A percentile compares a stretch with the other conserved stretches of the same genome.
Evolutionary conservation across 1,284 basidiomycete species (phyloP).

Genomic region (Rhodotorula sp.): DNA sequence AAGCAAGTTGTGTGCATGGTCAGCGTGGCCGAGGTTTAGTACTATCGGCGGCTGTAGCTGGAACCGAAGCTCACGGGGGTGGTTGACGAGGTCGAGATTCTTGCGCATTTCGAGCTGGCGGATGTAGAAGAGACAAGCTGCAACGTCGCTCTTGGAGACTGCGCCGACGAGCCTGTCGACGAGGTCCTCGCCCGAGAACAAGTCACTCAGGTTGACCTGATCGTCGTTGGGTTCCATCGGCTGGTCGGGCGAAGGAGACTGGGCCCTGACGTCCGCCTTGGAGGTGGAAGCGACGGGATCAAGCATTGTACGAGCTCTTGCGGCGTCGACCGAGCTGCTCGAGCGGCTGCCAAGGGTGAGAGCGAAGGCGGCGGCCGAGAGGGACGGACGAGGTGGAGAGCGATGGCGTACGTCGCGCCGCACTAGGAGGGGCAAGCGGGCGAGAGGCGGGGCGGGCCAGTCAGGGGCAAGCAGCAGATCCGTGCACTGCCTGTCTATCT

Average conservation of each 20-base stretch:
- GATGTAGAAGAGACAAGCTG: slow-evolving; percentile 1
- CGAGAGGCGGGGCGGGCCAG: no score
- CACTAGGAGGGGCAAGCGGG: no score
- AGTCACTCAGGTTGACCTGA: background rate
- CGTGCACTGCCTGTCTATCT: no score
- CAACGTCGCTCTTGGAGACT: background rate
- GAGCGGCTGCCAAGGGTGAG: no score
- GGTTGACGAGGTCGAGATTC: slow-evolving; percentile 5
- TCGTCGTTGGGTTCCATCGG: slow-evolving; percentile 3
- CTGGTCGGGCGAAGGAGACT: background rate
- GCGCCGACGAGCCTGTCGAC: slow-evolving; percentile 17
- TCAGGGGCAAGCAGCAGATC: no score
- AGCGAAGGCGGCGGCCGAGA: no score
- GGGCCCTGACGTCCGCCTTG: background rate
- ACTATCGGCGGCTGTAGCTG: background rate
- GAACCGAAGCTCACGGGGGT: slow-evolving; percentile 1
- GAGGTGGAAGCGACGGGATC: background rate
- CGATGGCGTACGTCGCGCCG: no score
- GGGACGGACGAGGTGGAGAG: no score
- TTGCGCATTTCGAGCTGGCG: slow-evolving; percentile 4
- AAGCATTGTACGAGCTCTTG: background rate
- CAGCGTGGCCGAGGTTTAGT: background rate
- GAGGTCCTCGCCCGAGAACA: slow-evolving; percentile 16
- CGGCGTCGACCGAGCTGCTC: no score
- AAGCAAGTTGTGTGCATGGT: background rate